Evolutionary conservation across 768 basidiomycete genomes (phyloP), one percentile per base, ranked within the genome.

Genomic region (Hebeloma cylindrosporum): DNA sequence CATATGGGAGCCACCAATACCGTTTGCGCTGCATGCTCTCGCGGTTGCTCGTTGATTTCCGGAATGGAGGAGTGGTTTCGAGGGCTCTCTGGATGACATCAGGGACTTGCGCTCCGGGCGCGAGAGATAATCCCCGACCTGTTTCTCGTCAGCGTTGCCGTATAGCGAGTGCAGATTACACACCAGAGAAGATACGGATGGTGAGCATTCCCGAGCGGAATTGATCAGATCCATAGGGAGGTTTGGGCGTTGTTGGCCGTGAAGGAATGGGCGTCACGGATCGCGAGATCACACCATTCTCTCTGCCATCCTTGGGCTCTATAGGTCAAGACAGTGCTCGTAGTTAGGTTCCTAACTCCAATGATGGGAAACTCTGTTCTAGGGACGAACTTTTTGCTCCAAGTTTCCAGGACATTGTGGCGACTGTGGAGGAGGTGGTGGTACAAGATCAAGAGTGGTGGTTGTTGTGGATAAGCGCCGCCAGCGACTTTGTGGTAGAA

Each of bases 1-100:
- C 88, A 56, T 88, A 98, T 21, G 96, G 96, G 26, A 99, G 77
- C 89, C 88, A 93, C 92, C 91, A 93, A 67, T 84, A 87, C 48
- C 93, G 91, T 65, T 85, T 91, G 53, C 96, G 78, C 63, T 95
- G 93, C 63, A 94, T 71, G 60, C 89, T 93, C 57, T 97, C 95
- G 33, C 94, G 79, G 63, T 90, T 86, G 65, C 82, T 84, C 4
- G 79, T 77, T 5, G 80, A 78, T 34, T 71, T 73, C 37, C 82
- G 71, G 9, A 73, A 60, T 6, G 78, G 68, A 3, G 79, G 78
- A 5, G 75, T 69, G 13, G 78, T 73, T 45, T 83, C 80, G 33
- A 96, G 75, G 4, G 92, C 93, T 44, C 79, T 80, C 58, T 89
- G 84, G 55, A 97, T 89, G 14, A 88, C 82, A 7, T 86, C 83